A percentile compares a stretch with the other conserved stretches of the same genome.
phyloP scores from a whole-genome alignment of 2,329 filamentous ascomycete species.

The Tympanopsis confertula region DNA sequence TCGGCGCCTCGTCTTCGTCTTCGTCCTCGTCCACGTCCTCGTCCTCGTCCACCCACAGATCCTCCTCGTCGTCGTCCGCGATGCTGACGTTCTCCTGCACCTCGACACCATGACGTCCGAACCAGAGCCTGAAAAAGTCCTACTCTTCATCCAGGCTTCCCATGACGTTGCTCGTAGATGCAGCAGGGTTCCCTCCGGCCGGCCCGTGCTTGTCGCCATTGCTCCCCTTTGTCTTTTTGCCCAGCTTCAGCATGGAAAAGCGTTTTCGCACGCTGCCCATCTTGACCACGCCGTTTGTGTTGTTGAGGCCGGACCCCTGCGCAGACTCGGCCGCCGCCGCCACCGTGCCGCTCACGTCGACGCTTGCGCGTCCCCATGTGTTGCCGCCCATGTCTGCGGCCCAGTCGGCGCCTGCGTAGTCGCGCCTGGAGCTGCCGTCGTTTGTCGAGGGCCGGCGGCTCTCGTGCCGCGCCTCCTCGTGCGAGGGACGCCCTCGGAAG shows the following conservation, averaged over 20 bases:
- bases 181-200: neutral
- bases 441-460: neutral
- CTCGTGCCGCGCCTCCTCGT: neutral
- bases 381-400: neutral
- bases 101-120: neutral
- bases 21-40: neutral
- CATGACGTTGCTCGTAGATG: slow-evolving; percentile 29
- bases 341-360: neutral
- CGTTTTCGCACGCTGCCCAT: slow-evolving; percentile 51
- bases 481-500: neutral
- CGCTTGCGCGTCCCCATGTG: neutral
- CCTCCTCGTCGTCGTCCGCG: neutral
- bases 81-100: slow-evolving; percentile 6
- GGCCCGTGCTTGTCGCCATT: slow-evolving; percentile 8
- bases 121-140: slow-evolving; percentile 7
- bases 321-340: slow-evolving; percentile 3
- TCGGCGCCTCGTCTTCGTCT: neutral
- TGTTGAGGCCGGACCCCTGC: slow-evolving; percentile 15
- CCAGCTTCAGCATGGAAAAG: slow-evolving; percentile 66
- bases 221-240: slow-evolving; percentile 43
- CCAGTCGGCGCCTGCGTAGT: neutral
- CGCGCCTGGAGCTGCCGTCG: neutral
- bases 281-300: slow-evolving; percentile 16
- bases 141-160: slow-evolving; percentile 44
- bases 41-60: neutral